Evolutionary conservation across 2,329 filamentous ascomycete species (phyloP).

Genomic region (Septoria linicola): DNA sequence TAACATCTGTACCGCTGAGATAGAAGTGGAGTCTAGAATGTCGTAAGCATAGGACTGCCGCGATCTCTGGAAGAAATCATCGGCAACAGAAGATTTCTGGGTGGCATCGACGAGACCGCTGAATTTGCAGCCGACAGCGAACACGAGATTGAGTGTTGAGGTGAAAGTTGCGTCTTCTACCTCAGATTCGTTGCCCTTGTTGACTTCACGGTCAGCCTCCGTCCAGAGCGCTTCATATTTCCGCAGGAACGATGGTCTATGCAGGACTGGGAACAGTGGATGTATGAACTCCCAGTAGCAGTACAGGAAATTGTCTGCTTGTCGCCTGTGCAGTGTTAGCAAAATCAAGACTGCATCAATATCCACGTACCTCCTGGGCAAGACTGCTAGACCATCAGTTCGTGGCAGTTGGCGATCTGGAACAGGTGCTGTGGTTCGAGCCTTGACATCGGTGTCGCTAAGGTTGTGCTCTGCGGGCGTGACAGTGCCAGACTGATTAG

Average conservation of each 20-base stretch:
- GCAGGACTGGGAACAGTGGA: constrained; percentile 32
- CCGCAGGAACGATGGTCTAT: constrained; percentile 28
- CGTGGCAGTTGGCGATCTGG: constrained; percentile 22
- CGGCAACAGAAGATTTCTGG: constrained; percentile 27
- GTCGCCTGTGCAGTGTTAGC: constrained; percentile 16
- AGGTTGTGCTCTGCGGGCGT: constrained; percentile 19
- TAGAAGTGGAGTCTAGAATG: constrained; percentile 30
- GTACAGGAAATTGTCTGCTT: constrained; percentile 30
- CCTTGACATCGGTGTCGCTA: constrained; percentile 14
- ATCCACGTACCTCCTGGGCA: constrained; percentile 19
- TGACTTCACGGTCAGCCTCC: constrained; percentile 13
- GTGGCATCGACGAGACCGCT: constrained; percentile 26
- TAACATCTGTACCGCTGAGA: constrained; percentile 30
- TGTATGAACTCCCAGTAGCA: constrained; percentile 34
- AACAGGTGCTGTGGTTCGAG: constrained; percentile 10
- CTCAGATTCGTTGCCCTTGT: constrained; percentile 16
- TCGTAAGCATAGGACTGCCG: constrained; percentile 31
- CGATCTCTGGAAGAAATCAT: constrained; percentile 33
- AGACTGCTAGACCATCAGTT: constrained; percentile 25
- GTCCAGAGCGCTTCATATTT: constrained; percentile 30
- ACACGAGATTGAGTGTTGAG: constrained; percentile 30
- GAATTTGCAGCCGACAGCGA: constrained; percentile 31
- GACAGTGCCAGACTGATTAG: constrained; percentile 9
- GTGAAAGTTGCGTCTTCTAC: constrained; percentile 31
- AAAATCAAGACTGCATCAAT: background rate